Base-by-base conservation (phyloP, 495 filamentous ascomycete genomes). In the Talaromyces ruber region DNA sequence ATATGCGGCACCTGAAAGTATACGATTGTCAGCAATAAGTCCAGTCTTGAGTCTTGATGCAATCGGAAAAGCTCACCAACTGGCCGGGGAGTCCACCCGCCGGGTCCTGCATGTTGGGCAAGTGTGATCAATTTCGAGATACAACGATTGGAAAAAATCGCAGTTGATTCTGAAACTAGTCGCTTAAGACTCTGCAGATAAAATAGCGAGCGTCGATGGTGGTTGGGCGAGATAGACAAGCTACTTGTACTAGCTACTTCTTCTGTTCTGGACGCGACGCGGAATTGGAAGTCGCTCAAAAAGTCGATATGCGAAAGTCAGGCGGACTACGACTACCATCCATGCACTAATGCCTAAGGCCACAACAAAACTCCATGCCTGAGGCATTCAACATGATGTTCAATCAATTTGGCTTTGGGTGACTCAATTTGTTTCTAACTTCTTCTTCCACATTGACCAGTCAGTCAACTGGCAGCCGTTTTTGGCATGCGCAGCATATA, bases 1-100 rank as follows among this genome's bases (percentile, higher is more conserved):
- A 96, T 86, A 74, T 97, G 92, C 12, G 87, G 87, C 68, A 94
- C 82, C 90, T 93, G 3, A n/a, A 11, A 18, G 14, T 9, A 57
- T 16, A 54, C 55, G 16, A 64, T 73, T 57, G 75, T 67, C 63
- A 57, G 30, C 43, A 47, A 39, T 47, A 2, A 14, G n/a, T 52
- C 65, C 8, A 68, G 54, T n/a, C n/a, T n/a, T n/a, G n/a, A n/a
- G 37, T 9, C 39, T 16, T 39, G 24, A 59, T n/a, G 29, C 16
- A 55, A n/a, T 59, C 18, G 18, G 43, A 57, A 21, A 62, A 52
- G 70, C 73, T 66, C 81, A 88, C 85, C 78, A 90, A 74, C 63
- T 84, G 78, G 68, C 72, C 77, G 60, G 82, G 81, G 63, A 90
- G 82, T 67, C 83, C 83, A 69, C 76, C 74, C 61, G 84, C 85